phyloP scores from a whole-genome alignment of 2,329 filamentous ascomycete genomes.

The Diaporthe humulicola region DNA sequence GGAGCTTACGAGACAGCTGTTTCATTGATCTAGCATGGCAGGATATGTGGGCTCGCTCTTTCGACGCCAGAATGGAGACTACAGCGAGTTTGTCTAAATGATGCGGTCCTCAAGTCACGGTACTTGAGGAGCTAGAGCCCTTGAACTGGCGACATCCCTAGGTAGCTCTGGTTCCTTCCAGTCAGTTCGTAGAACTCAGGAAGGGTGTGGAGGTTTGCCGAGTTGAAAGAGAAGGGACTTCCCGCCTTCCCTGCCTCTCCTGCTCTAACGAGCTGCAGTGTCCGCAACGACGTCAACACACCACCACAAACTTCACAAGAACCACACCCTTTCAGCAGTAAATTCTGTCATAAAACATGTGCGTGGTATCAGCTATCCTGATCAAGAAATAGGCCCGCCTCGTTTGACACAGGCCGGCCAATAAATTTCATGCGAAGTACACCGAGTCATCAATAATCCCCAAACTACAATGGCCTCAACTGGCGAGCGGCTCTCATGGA shows the following conservation, averaged over 20 bases:
- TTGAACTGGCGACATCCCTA: too few species aligned
- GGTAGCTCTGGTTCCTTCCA: conserved; percentile 2
- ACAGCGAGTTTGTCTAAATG: neutral
- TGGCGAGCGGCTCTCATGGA: neutral
- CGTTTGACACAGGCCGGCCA: neutral
- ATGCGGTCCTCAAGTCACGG: neutral
- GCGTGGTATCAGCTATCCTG: neutral
- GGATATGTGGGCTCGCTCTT: neutral
- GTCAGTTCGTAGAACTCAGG: too few species aligned
- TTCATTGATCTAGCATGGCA: neutral
- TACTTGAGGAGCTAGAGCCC: neutral
- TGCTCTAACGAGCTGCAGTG: neutral
- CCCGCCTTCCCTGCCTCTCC: neutral
- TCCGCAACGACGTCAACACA: neutral
- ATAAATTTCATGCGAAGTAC: neutral
- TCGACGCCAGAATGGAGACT: neutral
- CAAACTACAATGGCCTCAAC: neutral
- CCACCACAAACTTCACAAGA: neutral
- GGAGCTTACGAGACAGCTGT: neutral
- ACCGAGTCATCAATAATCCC: neutral
- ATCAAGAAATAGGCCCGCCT: too few species aligned
- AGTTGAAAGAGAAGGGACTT: neutral
- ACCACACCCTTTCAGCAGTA: neutral
- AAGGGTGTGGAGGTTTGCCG: too few species aligned
- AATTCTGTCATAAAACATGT: neutral